phyloP scores from a whole-genome alignment of 163 green algal species.

The Chlamydomonas reinhardtii region DNA sequence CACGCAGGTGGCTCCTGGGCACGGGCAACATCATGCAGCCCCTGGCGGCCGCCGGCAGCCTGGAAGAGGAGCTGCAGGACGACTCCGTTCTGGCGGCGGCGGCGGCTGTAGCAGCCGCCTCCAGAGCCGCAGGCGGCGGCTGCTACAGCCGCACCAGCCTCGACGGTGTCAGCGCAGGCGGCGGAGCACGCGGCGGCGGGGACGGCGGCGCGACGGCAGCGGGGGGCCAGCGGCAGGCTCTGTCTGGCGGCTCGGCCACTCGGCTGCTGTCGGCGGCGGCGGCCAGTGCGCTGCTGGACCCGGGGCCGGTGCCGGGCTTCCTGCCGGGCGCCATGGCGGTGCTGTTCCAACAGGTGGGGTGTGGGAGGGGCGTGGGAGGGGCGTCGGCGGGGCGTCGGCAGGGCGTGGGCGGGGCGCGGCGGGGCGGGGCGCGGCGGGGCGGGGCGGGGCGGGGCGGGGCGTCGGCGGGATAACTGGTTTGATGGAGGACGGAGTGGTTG shows the following conservation, averaged over 20 bases:
- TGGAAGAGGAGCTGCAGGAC: constrained; percentile 21
- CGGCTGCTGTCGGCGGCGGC: constrained; percentile 6
- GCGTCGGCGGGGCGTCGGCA: too few relatives aligned
- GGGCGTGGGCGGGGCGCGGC: too few relatives aligned
- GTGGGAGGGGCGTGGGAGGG: too few relatives aligned
- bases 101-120: neutral
- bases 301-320: constrained; percentile 35
- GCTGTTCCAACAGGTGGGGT: constrained; percentile 19
- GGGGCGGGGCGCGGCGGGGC: too few relatives aligned
- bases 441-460: too few relatives aligned
- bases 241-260: too few relatives aligned
- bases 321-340: constrained; percentile 27
- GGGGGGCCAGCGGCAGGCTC: neutral
- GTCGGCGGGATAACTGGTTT: too few relatives aligned
- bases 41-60: constrained; percentile 17
- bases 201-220: neutral
- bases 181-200: neutral
- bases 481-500: too few relatives aligned
- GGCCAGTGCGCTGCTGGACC: constrained; percentile 24
- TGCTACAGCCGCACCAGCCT: neutral
- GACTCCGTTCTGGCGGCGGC: neutral
- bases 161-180: too few relatives aligned
- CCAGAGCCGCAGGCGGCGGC: neutral
- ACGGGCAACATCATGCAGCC: constrained; percentile 31
- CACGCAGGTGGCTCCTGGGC: constrained; percentile 34